These are phyloP conservation scores for Plectosphaerella plurivora DNA, from an alignment of 2,329 filamentous ascomycete genomes.

Conservation along the genomic window DNA sequence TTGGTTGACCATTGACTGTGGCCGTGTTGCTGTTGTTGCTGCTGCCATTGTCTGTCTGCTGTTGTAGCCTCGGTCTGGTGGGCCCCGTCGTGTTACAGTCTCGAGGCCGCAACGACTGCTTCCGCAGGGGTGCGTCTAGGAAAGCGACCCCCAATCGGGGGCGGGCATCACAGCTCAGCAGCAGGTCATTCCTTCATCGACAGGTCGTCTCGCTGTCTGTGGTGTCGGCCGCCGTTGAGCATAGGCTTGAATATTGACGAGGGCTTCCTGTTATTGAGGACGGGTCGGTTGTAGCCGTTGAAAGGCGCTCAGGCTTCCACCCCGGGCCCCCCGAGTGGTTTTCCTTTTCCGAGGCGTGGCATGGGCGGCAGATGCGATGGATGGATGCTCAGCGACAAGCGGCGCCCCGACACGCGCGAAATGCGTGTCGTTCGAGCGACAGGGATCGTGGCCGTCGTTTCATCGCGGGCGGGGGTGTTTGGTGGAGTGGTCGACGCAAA, in stretches of 20 bases:
- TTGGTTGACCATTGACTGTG: too few species aligned
- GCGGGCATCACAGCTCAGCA: too few species aligned
- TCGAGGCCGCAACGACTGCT: background rate
- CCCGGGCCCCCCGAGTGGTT: too few species aligned
- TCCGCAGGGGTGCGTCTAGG: background rate
- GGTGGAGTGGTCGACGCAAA: background rate
- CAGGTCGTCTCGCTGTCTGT: too few species aligned
- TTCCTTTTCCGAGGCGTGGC: too few species aligned
- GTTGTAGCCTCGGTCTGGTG: background rate
- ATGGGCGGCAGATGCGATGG: background rate
- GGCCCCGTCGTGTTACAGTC: background rate
- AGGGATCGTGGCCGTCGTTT: constrained; percentile 11
- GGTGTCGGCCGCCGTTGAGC: too few species aligned
- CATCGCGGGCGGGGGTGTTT: constrained; percentile 7
- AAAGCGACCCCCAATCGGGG: background rate
- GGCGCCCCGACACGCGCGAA: background rate
- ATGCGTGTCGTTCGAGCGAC: background rate
- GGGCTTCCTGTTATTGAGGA: too few species aligned
- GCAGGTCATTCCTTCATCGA: too few species aligned
- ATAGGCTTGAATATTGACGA: too few species aligned
- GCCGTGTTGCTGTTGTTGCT: too few species aligned
- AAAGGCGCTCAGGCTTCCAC: too few species aligned
- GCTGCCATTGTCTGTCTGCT: background rate
- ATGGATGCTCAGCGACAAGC: background rate
- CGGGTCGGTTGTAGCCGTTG: too few species aligned